These are phyloP conservation scores for Lathyrus sativus DNA, from an alignment of 306 rosid genomes.

Conservation along the genomic window DNA sequence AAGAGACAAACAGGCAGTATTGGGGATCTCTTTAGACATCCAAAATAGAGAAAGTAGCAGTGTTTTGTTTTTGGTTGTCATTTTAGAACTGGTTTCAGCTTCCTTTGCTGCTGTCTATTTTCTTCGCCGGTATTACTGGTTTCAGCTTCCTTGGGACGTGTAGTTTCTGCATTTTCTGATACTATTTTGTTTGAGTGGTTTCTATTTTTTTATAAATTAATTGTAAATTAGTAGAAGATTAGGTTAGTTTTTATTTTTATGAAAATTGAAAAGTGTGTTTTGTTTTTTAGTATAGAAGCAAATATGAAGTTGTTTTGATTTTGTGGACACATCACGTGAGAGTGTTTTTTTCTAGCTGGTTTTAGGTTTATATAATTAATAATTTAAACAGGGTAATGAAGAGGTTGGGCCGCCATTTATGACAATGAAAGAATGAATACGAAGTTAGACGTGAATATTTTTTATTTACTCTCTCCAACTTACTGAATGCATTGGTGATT, in stretches of 20 bases:
- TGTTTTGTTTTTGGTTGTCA: constrained; percentile 14
- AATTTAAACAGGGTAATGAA: neutral
- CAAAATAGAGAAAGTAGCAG: constrained; percentile 1
- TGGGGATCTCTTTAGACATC: neutral
- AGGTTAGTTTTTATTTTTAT: neutral
- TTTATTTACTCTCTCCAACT: neutral
- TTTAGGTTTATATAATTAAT: neutral
- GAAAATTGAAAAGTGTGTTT: neutral
- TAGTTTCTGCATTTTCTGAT: neutral
- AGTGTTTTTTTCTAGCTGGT: neutral
- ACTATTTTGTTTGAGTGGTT: neutral
- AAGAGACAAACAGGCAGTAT: neutral
- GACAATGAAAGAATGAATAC: no score
- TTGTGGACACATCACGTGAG: neutral
- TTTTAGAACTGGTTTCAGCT: no score
- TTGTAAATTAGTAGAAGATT: neutral
- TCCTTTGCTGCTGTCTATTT: no score
- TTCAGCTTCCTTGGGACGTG: constrained; percentile 51
- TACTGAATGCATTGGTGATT: neutral
- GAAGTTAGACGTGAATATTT: neutral
- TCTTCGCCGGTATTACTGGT: constrained; percentile 56
- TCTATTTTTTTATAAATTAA: no score
- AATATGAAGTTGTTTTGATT: neutral
- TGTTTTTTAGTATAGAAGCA: neutral
- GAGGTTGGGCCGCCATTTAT: neutral